A percentile compares a stretch with the other conserved stretches of the same genome.
Conservation (phyloP, 768 basidiomycete species). For the Chlorophyllum brunneum region DNA sequence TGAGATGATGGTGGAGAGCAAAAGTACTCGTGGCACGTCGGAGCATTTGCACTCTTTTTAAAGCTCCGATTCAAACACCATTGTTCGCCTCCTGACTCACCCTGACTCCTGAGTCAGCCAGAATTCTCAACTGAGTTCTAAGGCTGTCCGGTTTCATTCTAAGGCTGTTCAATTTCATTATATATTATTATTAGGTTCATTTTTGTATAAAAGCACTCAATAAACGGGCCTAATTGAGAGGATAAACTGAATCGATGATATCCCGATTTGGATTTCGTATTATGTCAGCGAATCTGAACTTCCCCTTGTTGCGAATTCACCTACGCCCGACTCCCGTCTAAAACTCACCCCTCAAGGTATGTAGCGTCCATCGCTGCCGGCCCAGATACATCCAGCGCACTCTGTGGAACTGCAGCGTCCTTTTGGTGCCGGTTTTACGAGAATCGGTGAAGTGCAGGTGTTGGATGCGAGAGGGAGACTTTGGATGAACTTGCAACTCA, state of each 20-base stretch:
- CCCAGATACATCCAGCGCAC: slow-evolving; percentile 16
- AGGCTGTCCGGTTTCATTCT: neutral
- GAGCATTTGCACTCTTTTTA: slow-evolving; percentile 12
- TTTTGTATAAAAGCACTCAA: no score
- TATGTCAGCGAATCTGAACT: slow-evolving; percentile 10
- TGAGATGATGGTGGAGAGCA: slow-evolving; percentile 17
- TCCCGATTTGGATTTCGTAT: slow-evolving; percentile 2
- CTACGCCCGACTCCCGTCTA: slow-evolving; percentile 23
- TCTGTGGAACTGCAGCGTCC: slow-evolving; percentile 9
- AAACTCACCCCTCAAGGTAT: slow-evolving; percentile 39
- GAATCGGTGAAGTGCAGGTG: slow-evolving; percentile 17
- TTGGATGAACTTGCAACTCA: slow-evolving; percentile 32
- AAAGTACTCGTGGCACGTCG: slow-evolving; percentile 9
- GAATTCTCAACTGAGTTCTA: neutral
- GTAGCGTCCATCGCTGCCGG: slow-evolving; percentile 19
- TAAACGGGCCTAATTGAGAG: no score
- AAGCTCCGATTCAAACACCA: slow-evolving; percentile 15
- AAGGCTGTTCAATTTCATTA: no score
- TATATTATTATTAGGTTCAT: no score
- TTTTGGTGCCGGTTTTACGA: slow-evolving; percentile 21
- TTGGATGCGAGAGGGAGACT: slow-evolving; percentile 34
- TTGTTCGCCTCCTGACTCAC: slow-evolving; percentile 7
- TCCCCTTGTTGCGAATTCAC: neutral
- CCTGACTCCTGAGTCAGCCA: neutral
- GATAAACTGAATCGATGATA: neutral